These are phyloP conservation scores for Senna tora DNA, from an alignment of 306 rosid species.

Conservation along the genomic window DNA sequence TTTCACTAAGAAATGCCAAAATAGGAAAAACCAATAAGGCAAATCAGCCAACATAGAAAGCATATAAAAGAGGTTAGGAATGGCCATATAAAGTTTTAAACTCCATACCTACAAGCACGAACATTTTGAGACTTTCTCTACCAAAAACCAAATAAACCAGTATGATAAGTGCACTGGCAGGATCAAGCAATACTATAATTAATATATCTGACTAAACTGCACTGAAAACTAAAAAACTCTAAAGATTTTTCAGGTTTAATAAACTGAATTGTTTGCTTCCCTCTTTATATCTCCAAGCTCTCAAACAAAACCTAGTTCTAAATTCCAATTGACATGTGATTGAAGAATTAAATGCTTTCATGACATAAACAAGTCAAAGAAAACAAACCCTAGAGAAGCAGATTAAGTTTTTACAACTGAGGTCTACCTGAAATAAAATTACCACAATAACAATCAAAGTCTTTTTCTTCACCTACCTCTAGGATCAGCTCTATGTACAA, in stretches of 20 bases:
- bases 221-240: not conserved
- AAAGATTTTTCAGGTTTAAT: not conserved
- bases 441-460: too few relatives aligned
- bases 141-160: slow-evolving; percentile 9
- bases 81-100: not conserved
- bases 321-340: not conserved
- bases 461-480: too few relatives aligned
- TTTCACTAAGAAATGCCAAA: slow-evolving; percentile 15
- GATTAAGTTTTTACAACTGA: not conserved
- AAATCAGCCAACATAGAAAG: not conserved
- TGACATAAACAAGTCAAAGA: not conserved
- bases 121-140: not conserved
- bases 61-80: not conserved
- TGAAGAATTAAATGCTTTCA: not conserved
- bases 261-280: not conserved
- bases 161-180: not conserved
- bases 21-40: not conserved
- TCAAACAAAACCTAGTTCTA: not conserved
- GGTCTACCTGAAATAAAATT: not conserved
- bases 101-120: not conserved
- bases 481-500: too few relatives aligned
- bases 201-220: not conserved
- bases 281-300: not conserved
- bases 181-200: not conserved
- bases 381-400: not conserved